Base-by-base conservation (phyloP, 306 rosid species). In the Fagus crenata region DNA sequence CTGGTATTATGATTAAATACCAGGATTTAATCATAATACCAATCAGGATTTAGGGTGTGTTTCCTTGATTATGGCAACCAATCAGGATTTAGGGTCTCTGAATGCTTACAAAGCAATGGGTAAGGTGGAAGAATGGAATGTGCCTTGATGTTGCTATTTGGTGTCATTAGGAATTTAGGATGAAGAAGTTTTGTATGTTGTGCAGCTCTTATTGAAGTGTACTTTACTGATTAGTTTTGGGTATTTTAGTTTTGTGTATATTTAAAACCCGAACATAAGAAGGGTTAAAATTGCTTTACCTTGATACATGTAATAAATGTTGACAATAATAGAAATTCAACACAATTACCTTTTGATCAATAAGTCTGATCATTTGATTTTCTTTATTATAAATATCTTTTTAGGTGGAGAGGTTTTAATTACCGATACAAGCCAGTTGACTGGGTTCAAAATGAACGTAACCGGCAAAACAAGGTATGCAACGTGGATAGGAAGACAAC, bases 401-500 rank as follows among this genome's bases (percentile, higher is more conserved):
- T 3, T 75, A 93, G 98, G 54, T 93, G 98, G 98, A 89, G 80
- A 78, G 93, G 93, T 64, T 89, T 82, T 81, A 91, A 80, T 81
- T 72, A 77, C 81, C 86, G 77, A 49, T 53, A 43, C 81, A 89
- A 81, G 82, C 92, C 96, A 17, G 1, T 87, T 74, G 89, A 93
- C 76, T 43, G 82, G 68, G 87, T 88, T 49, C 86, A 89, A 76
- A 54, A 87, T 86, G 89, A 91, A 81, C 83, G 93, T 37, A 83
- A 83, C 73, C 78, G 18, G 28, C 96, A 83, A 15, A 81, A 90
- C 78, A 91, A 89, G 98, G 97, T 93, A 89, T 31, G 31, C 28
- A 28, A 40, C 74, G 41, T 22, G 22, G 46, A 31, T 3, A 53
- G 18, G 58, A 53, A 36, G 49, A 42, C 37, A 13, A 53, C 59